These are phyloP conservation scores for Postia placenta DNA, from an alignment of 768 basidiomycete species.

Conservation along the genomic window DNA sequence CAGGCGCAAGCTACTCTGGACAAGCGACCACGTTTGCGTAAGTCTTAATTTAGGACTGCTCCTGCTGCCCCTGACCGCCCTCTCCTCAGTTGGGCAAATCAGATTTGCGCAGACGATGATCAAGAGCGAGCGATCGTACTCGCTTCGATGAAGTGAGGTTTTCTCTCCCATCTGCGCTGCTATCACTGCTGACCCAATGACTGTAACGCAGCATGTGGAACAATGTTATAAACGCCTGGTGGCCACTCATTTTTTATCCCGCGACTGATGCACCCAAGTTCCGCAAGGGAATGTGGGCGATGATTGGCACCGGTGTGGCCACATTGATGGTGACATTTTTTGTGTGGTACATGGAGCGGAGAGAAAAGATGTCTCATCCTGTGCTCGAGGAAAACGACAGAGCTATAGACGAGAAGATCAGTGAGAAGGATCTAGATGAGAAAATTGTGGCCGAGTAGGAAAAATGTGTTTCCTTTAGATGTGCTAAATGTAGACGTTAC, in stretches of 20 bases:
- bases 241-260: conserved; percentile 67
- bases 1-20: conserved; percentile 66
- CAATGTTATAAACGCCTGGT: conserved; percentile 64
- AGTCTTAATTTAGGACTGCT: too few species aligned
- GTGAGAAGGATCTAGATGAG: not conserved
- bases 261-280: conserved; percentile 67
- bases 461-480: too few species aligned
- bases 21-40: conserved; percentile 75
- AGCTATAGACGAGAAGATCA: not conserved
- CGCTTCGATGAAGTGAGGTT: conserved; percentile 63
- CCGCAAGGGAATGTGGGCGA: conserved; percentile 61
- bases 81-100: conserved; percentile 66
- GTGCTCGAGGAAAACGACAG: not conserved
- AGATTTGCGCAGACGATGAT: conserved; percentile 64
- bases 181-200: not conserved
- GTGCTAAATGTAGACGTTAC: not conserved
- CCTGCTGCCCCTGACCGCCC: not conserved
- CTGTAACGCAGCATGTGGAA: conserved; percentile 52
- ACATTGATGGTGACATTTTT: conserved; percentile 49
- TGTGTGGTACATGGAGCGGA: conserved; percentile 48
- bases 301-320: conserved; percentile 53
- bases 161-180: not conserved
- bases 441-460: not conserved
- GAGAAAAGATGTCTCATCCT: conserved; percentile 21
- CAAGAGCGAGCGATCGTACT: conserved; percentile 65